phyloP scores from a whole-genome alignment of 2,329 filamentous ascomycete species.

The Aureobasidium sp. region DNA sequence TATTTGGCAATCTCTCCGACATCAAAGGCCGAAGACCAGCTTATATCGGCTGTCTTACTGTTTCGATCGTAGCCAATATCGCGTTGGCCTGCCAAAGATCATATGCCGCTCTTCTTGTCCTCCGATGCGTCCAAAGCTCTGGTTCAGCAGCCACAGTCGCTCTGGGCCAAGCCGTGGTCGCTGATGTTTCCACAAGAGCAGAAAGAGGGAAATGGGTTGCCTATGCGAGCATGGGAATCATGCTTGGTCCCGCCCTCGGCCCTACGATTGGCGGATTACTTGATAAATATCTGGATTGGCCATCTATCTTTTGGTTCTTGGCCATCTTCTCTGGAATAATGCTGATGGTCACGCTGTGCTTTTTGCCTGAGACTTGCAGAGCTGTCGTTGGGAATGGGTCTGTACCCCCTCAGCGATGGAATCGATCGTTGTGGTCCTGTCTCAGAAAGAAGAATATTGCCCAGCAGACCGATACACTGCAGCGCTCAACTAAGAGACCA shows the following conservation, averaged over 20 bases:
- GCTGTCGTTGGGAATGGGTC: slow-evolving; percentile 46
- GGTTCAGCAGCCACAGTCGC: slow-evolving; percentile 46
- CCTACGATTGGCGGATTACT: slow-evolving; percentile 37
- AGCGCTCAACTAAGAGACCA: slow-evolving; percentile 35
- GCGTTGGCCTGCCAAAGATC: slow-evolving; percentile 44
- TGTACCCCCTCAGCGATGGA: slow-evolving; percentile 33
- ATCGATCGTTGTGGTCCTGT: slow-evolving; percentile 33
- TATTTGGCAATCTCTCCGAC: slow-evolving; percentile 58
- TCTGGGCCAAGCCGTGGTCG: slow-evolving; percentile 37
- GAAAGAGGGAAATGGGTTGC: slow-evolving; percentile 41
- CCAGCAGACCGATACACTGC: slow-evolving; percentile 28
- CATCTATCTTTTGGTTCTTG: slow-evolving; percentile 49
- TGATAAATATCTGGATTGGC: slow-evolving; percentile 38
- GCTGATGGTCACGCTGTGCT: slow-evolving; percentile 32
- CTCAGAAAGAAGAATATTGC: slow-evolving; percentile 27
- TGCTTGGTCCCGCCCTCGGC: slow-evolving; percentile 28
- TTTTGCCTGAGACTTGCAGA: slow-evolving; percentile 44
- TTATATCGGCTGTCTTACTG: slow-evolving; percentile 51
- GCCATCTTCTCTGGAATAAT: slow-evolving; percentile 43
- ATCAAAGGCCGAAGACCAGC: slow-evolving; percentile 56
- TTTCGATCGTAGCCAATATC: slow-evolving; percentile 48
- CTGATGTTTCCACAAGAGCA: slow-evolving; percentile 38
- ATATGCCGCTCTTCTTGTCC: slow-evolving; percentile 40
- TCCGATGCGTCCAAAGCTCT: slow-evolving; percentile 45
- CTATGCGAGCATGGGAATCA: slow-evolving; percentile 32